phyloP scores from a whole-genome alignment of 2,329 filamentous ascomycete species.

The Talaromyces sp. region DNA sequence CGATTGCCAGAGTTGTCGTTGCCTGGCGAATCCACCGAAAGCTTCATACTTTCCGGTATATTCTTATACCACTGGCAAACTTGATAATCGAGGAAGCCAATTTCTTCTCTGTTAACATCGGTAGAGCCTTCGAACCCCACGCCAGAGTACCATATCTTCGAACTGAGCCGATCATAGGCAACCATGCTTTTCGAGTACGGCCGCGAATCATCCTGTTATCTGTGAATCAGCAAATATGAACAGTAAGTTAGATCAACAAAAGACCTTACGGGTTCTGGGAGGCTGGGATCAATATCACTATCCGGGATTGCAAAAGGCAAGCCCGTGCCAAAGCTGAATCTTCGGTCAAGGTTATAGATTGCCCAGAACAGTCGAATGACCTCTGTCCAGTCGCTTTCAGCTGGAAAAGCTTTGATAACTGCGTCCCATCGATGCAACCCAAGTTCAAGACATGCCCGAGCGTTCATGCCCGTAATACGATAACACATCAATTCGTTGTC shows the following conservation, averaged over 20 bases:
- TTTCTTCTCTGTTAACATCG: conserved; percentile 68
- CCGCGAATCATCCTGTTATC: conserved; percentile 38
- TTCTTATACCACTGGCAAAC: conserved; percentile 82
- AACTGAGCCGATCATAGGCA: conserved; percentile 74
- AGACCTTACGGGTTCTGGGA: conserved; percentile 73
- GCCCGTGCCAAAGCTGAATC: conserved; percentile 88
- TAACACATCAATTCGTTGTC: conserved; percentile 85
- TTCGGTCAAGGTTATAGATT: conserved; percentile 76
- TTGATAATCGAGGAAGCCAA: conserved; percentile 77
- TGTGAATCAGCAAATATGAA: conserved; percentile 4
- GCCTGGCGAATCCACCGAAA: conserved; percentile 53
- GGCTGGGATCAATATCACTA: conserved; percentile 73
- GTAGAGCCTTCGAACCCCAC: conserved; percentile 65
- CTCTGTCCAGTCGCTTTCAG: conserved; percentile 64
- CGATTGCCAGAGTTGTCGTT: conserved; percentile 55
- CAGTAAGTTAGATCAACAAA: too few species aligned
- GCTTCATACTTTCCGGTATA: conserved; percentile 62
- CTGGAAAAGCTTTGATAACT: conserved; percentile 62
- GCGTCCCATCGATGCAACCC: conserved; percentile 79
- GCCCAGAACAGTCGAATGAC: conserved; percentile 79
- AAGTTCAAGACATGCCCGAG: conserved; percentile 73
- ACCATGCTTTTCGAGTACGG: conserved; percentile 84
- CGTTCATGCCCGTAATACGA: conserved; percentile 79
- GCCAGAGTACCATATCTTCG: conserved; percentile 81
- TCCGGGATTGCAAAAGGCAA: conserved; percentile 83